These are phyloP conservation scores for Fusarium coffeatum DNA, from an alignment of 2,329 filamentous ascomycete species.

Conservation along the genomic window DNA sequence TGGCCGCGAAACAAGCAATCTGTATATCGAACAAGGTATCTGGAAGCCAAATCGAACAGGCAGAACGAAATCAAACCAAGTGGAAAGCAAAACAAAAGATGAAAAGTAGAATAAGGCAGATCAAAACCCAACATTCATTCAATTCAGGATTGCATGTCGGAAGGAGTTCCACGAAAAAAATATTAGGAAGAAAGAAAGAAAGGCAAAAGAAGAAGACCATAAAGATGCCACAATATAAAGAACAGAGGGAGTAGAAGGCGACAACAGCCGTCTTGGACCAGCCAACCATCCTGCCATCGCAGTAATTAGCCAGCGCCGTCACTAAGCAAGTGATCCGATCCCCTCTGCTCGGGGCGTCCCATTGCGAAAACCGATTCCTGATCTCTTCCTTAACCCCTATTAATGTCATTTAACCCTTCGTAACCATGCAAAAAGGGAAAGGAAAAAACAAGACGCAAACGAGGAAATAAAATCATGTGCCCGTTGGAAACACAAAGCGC, in stretches of 20 bases:
- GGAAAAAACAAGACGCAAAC: conserved; percentile 15
- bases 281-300: conserved; percentile 59
- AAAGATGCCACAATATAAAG: conserved; percentile 54
- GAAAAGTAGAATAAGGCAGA: conserved; percentile 23
- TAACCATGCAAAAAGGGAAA: conserved; percentile 37
- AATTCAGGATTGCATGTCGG: conserved; percentile 19
- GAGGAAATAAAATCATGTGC: conserved; percentile 25
- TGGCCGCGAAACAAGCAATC: conserved; percentile 50
- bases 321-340: conserved; percentile 48
- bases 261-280: conserved; percentile 62
- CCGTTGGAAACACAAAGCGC: conserved; percentile 37
- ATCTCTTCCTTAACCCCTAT: conserved; percentile 45
- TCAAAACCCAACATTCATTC: conserved; percentile 35
- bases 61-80: conserved; percentile 39
- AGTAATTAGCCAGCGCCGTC: conserved; percentile 59
- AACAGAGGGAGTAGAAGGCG: conserved; percentile 56
- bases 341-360: conserved; percentile 44
- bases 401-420: conserved; percentile 46
- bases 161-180: conserved; percentile 34
- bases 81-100: conserved; percentile 33
- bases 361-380: conserved; percentile 46
- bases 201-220: conserved; percentile 40
- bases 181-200: conserved; percentile 45
- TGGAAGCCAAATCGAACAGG: conserved; percentile 52
- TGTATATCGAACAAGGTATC: conserved; percentile 72